These are phyloP conservation scores for Leucogyrophana mollusca DNA, from an alignment of 768 basidiomycete genomes.

Conservation along the genomic window DNA sequence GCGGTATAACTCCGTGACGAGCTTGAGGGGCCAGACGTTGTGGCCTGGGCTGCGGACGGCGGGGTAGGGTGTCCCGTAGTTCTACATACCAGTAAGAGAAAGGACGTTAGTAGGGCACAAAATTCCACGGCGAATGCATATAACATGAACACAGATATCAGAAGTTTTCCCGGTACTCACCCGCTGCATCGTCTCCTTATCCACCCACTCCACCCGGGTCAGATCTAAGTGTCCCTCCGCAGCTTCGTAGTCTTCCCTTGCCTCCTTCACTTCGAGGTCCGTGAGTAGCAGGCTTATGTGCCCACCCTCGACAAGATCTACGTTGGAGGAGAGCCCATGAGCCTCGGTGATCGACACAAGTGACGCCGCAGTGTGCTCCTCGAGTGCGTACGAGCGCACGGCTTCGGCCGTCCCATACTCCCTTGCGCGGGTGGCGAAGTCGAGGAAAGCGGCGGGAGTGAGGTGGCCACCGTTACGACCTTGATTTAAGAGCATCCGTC, in stretches of 20 bases:
- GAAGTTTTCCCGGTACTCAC: too few species aligned
- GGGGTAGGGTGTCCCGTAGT: constrained; percentile 43
- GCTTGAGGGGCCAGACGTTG: constrained; percentile 80
- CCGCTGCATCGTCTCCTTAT: constrained; percentile 42
- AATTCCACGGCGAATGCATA: neutral
- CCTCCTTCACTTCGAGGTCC: constrained; percentile 37
- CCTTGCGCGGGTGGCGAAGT: constrained; percentile 39
- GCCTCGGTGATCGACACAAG: constrained; percentile 50
- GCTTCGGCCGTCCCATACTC: constrained; percentile 56
- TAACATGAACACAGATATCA: too few species aligned
- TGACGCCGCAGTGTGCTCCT: constrained; percentile 50
- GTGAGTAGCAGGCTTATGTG: constrained; percentile 52
- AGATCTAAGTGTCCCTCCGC: constrained; percentile 49
- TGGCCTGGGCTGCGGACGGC: constrained; percentile 50
- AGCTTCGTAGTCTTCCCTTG: constrained; percentile 51
- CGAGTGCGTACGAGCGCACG: constrained; percentile 49
- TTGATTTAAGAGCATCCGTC: constrained; percentile 22
- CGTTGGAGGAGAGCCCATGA: constrained; percentile 40
- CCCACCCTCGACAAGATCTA: constrained; percentile 64
- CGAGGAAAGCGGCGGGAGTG: constrained; percentile 45
- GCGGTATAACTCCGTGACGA: constrained; percentile 66
- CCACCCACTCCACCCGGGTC: constrained; percentile 44
- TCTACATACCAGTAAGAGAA: constrained; percentile 11
- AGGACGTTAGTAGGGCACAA: neutral
- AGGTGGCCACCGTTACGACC: constrained; percentile 82